A percentile compares a stretch with the other conserved stretches of the same genome.
phyloP scores from a whole-genome alignment of 2,329 filamentous ascomycete species.

The Sporothrix phasma region DNA sequence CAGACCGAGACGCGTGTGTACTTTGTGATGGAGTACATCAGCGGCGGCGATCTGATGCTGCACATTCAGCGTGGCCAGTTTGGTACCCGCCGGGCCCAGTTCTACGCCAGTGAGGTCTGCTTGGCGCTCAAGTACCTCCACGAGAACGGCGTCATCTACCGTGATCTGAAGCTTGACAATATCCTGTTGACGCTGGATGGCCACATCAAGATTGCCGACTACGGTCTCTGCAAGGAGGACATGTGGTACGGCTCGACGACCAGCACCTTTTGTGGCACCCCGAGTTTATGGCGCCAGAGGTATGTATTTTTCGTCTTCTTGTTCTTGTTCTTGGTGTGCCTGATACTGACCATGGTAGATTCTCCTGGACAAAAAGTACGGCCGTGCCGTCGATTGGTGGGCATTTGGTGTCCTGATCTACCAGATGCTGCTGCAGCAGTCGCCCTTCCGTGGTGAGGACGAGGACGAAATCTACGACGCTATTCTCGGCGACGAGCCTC shows the following conservation, averaged over 20 bases:
- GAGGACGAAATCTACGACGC: slow-evolving; percentile 99
- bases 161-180: slow-evolving; percentile 87
- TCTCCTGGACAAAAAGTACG: slow-evolving; percentile 95
- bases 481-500: slow-evolving; percentile 90
- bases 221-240: slow-evolving; percentile 97
- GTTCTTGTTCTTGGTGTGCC: background rate
- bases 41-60: slow-evolving; percentile 96
- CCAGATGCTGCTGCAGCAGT: slow-evolving; percentile 98
- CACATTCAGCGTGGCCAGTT: slow-evolving; percentile 97
- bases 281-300: slow-evolving; percentile 98
- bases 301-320: slow-evolving; percentile 33
- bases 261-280: slow-evolving; percentile 98
- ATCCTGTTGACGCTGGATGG: slow-evolving; percentile 91
- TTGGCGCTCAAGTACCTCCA: slow-evolving; percentile 98
- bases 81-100: slow-evolving; percentile 92
- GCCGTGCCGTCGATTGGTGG: slow-evolving; percentile 97
- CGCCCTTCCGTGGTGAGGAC: slow-evolving; percentile 95
- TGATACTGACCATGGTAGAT: slow-evolving; percentile 46
- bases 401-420: slow-evolving; percentile 98
- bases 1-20: slow-evolving; percentile 97
- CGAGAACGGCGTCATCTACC: slow-evolving; percentile 97
- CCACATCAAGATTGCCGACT: slow-evolving; percentile 98
- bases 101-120: slow-evolving; percentile 96
- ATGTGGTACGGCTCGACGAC: slow-evolving; percentile 99
- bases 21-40: slow-evolving; percentile 99